A percentile compares a stretch with the other conserved stretches of the same genome.
Conservation (phyloP, 225 moss, liverwort and hornwort genomes). For the Bryum argenteum region DNA sequence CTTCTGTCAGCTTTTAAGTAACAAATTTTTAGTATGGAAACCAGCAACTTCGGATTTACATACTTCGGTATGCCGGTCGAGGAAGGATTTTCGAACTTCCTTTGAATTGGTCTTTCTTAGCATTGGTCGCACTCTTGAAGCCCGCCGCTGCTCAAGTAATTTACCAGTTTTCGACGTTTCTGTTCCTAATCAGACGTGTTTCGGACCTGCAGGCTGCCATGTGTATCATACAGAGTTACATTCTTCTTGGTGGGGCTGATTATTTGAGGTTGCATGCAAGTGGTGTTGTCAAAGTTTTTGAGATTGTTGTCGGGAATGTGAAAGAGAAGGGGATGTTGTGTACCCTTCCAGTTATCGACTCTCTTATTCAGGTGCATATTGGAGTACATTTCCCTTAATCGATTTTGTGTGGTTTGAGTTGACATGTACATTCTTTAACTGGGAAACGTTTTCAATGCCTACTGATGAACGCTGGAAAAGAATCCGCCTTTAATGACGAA, state of each 20-base stretch:
- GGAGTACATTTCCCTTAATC: constrained; percentile 9
- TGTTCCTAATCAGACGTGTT: constrained; percentile 22
- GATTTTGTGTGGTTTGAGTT: constrained; percentile 11
- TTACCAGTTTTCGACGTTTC: background rate
- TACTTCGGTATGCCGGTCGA: background rate
- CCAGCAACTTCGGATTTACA: background rate
- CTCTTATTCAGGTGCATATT: constrained; percentile 82
- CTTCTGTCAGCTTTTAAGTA: too few species aligned
- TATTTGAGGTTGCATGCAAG: constrained; percentile 85
- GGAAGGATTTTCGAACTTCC: background rate
- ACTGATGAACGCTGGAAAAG: background rate
- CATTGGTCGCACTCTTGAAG: background rate
- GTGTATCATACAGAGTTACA: constrained; percentile 93
- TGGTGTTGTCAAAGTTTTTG: constrained; percentile 88
- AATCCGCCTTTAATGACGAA: background rate
- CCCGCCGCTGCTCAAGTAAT: background rate
- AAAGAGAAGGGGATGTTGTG: constrained; percentile 99
- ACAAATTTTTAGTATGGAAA: too few species aligned
- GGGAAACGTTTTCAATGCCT: background rate
- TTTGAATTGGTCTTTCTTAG: constrained; percentile 9
- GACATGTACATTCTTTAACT: too few species aligned
- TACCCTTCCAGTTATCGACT: constrained; percentile 92
- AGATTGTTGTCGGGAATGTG: constrained; percentile 94
- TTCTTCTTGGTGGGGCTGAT: constrained; percentile 88
- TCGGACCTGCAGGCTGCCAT: constrained; percentile 69